A percentile compares a stretch with the other conserved stretches of the same genome.
These are phyloP conservation scores for Drosera capensis DNA, from an alignment of 148 eudicot genomes.

Conservation along the genomic window DNA sequence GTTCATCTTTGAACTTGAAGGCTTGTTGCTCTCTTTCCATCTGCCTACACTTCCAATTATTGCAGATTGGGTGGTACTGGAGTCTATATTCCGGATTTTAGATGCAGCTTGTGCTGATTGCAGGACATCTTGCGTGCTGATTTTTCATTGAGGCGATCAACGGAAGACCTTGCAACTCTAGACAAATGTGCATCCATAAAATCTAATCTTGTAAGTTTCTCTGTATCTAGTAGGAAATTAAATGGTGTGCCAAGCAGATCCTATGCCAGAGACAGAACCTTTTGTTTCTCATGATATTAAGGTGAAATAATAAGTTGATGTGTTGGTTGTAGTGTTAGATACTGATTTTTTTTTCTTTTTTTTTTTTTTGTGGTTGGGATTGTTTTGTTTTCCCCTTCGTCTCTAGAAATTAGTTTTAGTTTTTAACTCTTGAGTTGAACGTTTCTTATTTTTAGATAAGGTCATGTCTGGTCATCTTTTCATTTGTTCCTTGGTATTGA, in stretches of 20 bases:
- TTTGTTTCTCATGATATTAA: no score
- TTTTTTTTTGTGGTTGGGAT: no score
- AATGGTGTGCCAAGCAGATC: background rate
- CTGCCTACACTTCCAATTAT: background rate
- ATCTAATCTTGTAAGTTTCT: slow-evolving; percentile 78
- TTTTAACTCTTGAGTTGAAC: no score
- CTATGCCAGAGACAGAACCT: no score
- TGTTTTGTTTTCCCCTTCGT: no score
- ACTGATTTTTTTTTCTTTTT: no score
- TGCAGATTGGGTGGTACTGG: background rate
- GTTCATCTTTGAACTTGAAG: background rate
- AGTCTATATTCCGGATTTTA: background rate
- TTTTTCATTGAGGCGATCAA: slow-evolving; percentile 51
- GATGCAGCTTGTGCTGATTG: slow-evolving; percentile 3
- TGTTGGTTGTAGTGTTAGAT: no score
- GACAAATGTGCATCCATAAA: slow-evolving; percentile 59
- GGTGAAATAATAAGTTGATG: no score
- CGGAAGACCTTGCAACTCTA: slow-evolving; percentile 55
- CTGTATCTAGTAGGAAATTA: background rate
- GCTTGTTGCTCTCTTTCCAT: background rate
- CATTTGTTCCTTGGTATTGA: no score
- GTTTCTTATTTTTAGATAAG: no score
- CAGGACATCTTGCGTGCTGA: slow-evolving; percentile 75
- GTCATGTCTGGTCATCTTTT: no score
- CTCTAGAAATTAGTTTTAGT: no score